Base-by-base conservation (phyloP, 2,329 filamentous ascomycete genomes). In the Neurospora sp. region DNA sequence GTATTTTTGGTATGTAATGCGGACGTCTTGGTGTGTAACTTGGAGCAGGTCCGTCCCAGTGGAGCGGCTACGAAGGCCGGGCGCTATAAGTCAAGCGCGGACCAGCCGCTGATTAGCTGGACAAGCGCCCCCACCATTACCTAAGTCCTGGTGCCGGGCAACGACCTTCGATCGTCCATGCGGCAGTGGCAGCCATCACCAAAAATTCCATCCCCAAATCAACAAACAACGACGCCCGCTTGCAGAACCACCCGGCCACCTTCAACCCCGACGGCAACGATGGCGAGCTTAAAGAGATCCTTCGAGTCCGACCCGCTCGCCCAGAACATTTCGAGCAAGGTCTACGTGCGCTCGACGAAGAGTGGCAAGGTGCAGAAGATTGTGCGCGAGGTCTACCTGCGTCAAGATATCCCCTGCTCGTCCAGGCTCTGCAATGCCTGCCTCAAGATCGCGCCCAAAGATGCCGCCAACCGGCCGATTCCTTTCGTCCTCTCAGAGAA, bases 291-390 rank as follows among this genome's bases (percentile, higher is more conserved):
- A 72, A 91, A 91, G 78, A 80, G 88, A 77, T 82, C 84, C 8
- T 78, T 83, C 66, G 84, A 83, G 36, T 79, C 82, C 36, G 86
- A 88, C 69, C 81, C 85, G 11, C 79, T 83, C 71, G 86, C 89
- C 38, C 84, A 90, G 66, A 97, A 91, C 78, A 91, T 98, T 74
- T 95, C 93, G 39, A 97, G 91, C 87, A 99, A 98, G 83, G 89
- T 96, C 76, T 99, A 96, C 78, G 92, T 99, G 73, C 88, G 96
- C 71, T 97, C 96, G 36, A 97, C 95, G 66, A 94, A 92, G 81
- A 96, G 89, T 80, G 96, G 96, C 81, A 97, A 97, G 83, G 95
- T 98, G 71, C 96, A 98, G 81, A 99, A 99, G 85, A 96, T 99
- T 77, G 96, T 99, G 74, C 89, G 94, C 77, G 96, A 99, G 83